These are phyloP conservation scores for Inonotus obliquus DNA, from an alignment of 1,284 basidiomycete genomes.

Conservation along the genomic window DNA sequence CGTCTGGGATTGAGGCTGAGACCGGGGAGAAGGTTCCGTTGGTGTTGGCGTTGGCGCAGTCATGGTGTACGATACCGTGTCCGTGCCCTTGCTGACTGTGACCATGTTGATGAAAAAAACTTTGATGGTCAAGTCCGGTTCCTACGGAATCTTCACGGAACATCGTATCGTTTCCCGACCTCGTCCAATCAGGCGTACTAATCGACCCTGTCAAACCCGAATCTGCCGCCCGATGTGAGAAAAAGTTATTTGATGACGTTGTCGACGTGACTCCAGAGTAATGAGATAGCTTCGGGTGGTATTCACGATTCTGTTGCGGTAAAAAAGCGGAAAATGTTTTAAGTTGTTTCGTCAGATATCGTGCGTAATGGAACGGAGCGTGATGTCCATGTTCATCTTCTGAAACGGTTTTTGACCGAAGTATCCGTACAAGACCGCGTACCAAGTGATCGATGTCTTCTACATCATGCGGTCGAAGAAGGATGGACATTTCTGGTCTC, in stretches of 20 bases:
- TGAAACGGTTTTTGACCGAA: conserved; percentile 13
- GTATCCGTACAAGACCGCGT: neutral
- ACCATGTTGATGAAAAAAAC: conserved; percentile 8
- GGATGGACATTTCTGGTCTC: conserved; percentile 13
- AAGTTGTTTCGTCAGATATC: conserved; percentile 18
- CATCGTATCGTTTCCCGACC: neutral
- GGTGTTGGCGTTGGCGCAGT: no score
- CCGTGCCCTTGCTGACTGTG: no score
- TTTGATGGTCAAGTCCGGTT: neutral
- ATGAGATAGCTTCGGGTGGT: neutral
- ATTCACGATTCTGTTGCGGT: neutral
- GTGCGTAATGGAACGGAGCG: conserved; percentile 15
- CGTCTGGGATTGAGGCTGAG: neutral
- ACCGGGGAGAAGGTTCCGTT: no score
- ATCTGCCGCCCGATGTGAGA: conserved; percentile 9
- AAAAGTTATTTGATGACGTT: no score
- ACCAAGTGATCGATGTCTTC: conserved; percentile 10
- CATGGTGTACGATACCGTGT: no score
- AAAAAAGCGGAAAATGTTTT: conserved; percentile 14
- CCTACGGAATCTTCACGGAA: neutral
- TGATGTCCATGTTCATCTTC: conserved; percentile 11
- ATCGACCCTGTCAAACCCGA: neutral
- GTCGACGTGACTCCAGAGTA: neutral
- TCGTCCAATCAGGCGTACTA: neutral
- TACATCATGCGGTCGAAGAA: conserved; percentile 5